A percentile compares a stretch with the other conserved stretches of the same genome.
Evolutionary conservation across 2,329 filamentous ascomycete species (phyloP).

Genomic region (Xylaria sp.): DNA sequence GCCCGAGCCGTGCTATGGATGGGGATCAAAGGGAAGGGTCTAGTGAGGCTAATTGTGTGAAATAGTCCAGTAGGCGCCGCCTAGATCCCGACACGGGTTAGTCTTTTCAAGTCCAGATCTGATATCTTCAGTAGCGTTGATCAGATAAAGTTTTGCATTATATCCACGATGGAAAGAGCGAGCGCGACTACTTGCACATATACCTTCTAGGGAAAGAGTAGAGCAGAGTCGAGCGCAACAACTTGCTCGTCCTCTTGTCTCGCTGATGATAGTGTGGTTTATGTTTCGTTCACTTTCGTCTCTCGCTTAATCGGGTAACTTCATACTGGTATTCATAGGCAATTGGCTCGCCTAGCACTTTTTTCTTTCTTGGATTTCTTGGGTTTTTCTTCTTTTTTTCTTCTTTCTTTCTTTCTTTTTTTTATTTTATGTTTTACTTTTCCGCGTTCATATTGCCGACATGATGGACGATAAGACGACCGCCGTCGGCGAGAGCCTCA

Average conservation of each 20-base stretch:
- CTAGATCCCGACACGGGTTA: background rate
- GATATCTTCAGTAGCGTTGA: background rate
- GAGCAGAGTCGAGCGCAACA: background rate
- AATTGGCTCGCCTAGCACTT: background rate
- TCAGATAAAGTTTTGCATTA: background rate
- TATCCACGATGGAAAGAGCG: background rate
- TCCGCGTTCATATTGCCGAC: background rate
- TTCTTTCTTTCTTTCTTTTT: background rate
- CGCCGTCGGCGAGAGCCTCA: conserved; percentile 1
- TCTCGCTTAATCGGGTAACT: background rate
- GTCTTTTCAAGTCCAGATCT: background rate
- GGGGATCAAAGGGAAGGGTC: no score
- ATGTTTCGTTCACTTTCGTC: background rate
- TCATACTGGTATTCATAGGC: background rate
- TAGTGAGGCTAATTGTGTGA: background rate
- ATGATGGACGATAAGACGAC: conserved; percentile 24
- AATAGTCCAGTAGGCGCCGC: no score
- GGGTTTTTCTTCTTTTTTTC: background rate
- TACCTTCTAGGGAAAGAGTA: background rate
- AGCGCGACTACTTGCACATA: background rate
- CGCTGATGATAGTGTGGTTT: background rate
- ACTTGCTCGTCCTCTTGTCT: background rate
- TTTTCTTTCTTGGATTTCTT: background rate
- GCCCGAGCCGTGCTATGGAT: no score
- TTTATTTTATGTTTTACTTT: background rate